Conservation (phyloP, 495 filamentous ascomycete species). For the Venustampulla echinocandica region DNA sequence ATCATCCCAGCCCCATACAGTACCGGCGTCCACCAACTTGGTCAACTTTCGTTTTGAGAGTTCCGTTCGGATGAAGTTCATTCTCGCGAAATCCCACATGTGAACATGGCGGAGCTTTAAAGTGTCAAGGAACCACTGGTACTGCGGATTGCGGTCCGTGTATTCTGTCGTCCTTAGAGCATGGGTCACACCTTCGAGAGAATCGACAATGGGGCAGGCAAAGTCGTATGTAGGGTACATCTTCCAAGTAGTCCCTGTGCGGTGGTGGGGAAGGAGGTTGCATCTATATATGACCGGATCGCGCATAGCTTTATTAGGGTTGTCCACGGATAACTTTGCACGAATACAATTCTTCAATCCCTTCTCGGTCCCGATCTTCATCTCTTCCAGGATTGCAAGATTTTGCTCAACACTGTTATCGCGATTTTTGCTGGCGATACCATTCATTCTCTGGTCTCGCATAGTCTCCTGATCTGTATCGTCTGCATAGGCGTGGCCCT, state of each 20-base stretch:
- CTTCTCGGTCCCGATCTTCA: conserved; percentile 61
- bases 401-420: conserved; percentile 59
- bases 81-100: conserved; percentile 95
- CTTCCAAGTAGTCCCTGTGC: conserved; percentile 84
- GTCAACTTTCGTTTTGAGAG: conserved; percentile 93
- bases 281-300: conserved; percentile 83
- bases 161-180: conserved; percentile 95
- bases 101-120: conserved; percentile 80
- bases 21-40: conserved; percentile 78
- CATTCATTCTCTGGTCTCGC: conserved; percentile 58
- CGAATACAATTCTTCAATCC: conserved; percentile 66
- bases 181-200: conserved; percentile 86
- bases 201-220: conserved; percentile 84
- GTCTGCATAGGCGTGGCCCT: conserved; percentile 70
- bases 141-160: conserved; percentile 93
- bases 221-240: conserved; percentile 97
- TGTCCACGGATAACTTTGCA: conserved; percentile 70
- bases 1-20: conserved; percentile 81
- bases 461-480: conserved; percentile 65
- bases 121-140: conserved; percentile 88
- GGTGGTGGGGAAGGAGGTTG: conserved; percentile 67
- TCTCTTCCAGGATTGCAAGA: conserved; percentile 62
- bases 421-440: conserved; percentile 57
- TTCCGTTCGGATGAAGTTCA: conserved; percentile 89
- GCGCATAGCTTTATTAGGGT: conserved; percentile 66